These are phyloP conservation scores for Thermoascus crustaceus DNA, from an alignment of 2,329 filamentous ascomycete species.

Conservation along the genomic window DNA sequence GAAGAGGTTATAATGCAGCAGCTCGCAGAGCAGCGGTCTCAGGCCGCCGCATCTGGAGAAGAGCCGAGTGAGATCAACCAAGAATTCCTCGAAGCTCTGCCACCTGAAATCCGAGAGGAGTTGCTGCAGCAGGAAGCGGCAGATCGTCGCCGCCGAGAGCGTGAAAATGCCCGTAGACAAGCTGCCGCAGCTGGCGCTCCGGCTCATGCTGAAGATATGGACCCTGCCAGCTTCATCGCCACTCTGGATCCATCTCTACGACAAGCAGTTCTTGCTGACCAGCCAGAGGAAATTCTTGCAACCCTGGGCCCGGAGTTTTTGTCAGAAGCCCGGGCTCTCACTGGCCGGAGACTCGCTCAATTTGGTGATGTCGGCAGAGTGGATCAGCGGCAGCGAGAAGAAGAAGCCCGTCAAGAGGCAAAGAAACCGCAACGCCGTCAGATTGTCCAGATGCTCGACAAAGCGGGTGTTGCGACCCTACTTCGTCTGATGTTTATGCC, in stretches of 20 bases:
- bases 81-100: slow-evolving; percentile 88
- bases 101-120: slow-evolving; percentile 81
- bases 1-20: slow-evolving; percentile 94
- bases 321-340: slow-evolving; percentile 71
- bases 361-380: slow-evolving; percentile 37
- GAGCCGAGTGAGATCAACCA: slow-evolving; percentile 63
- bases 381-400: slow-evolving; percentile 29
- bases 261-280: slow-evolving; percentile 80
- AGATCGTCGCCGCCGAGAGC: slow-evolving; percentile 79
- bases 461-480: slow-evolving; percentile 88
- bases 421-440: slow-evolving; percentile 67
- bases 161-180: slow-evolving; percentile 69
- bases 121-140: slow-evolving; percentile 83
- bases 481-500: slow-evolving; percentile 97
- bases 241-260: slow-evolving; percentile 79
- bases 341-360: slow-evolving; percentile 49
- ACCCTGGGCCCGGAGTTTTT: slow-evolving; percentile 78
- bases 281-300: slow-evolving; percentile 79
- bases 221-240: slow-evolving; percentile 82
- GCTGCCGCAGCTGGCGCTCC: slow-evolving; percentile 42
- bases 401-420: slow-evolving; percentile 34
- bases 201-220: slow-evolving; percentile 70
- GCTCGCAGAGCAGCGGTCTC: slow-evolving; percentile 70
- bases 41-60: slow-evolving; percentile 62
- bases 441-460: slow-evolving; percentile 94